Conservation (phyloP, 2,329 filamentous ascomycete species). For the Xylariomycetidae sp. region DNA sequence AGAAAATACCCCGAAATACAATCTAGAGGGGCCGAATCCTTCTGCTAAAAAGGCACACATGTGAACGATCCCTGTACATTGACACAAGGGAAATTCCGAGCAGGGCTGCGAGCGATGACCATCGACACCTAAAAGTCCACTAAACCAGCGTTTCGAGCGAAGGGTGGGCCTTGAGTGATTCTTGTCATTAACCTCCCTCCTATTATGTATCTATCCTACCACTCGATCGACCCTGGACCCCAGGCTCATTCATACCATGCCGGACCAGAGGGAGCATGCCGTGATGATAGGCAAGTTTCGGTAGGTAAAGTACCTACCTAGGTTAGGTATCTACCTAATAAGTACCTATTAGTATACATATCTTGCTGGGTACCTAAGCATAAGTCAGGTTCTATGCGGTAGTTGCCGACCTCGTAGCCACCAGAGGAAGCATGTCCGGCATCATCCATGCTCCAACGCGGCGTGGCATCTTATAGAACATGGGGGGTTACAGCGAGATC, state of each 20-base stretch:
- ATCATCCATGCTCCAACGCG: background rate
- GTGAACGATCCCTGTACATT: slow-evolving; percentile 31
- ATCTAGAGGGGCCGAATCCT: slow-evolving; percentile 37
- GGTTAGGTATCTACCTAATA: no score
- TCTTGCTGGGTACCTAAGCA: no score
- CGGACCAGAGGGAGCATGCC: slow-evolving; percentile 20
- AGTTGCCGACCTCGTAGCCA: slow-evolving; percentile 22
- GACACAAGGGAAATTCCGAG: slow-evolving; percentile 31
- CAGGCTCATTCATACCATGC: slow-evolving; percentile 8
- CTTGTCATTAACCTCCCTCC: no score
- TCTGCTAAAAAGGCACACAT: slow-evolving; percentile 17
- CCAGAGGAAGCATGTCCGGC: slow-evolving; percentile 3
- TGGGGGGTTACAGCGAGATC: background rate
- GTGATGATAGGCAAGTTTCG: slow-evolving; percentile 10
- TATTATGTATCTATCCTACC: no score
- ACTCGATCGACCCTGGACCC: slow-evolving; percentile 20
- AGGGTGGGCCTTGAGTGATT: slow-evolving; percentile 18
- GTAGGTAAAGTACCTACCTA: no score
- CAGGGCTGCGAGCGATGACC: slow-evolving; percentile 32
- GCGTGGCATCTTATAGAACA: background rate
- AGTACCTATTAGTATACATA: no score
- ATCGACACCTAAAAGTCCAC: slow-evolving; percentile 22
- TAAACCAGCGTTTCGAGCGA: slow-evolving; percentile 29
- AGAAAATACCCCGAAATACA: slow-evolving; percentile 47
- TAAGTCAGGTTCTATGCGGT: no score